Evolutionary conservation across 2,329 filamentous ascomycete genomes (phyloP), one percentile per base, ranked within the genome.

Genomic region (Salinomyces thailandicus): DNA sequence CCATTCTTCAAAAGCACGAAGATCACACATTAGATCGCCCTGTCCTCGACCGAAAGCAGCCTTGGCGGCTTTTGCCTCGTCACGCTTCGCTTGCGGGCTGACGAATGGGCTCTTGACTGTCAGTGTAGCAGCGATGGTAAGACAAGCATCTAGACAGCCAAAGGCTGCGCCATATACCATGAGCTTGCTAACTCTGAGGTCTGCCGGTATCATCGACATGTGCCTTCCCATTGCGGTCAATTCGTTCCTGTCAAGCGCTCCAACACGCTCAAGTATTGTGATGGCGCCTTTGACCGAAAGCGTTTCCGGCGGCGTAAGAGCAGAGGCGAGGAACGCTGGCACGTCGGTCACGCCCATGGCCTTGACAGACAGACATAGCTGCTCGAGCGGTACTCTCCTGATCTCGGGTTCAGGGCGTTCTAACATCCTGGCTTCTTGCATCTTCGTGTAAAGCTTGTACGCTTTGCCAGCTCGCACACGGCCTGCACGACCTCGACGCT

Each of bases 131-230:
- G 91, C 85, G 44, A 96, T 87, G 2, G 82, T 86, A 37, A 96
- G 72, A 47, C 81, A 86, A 35, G 89, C 78, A 51, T 94, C 85
- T 5, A 96, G 71, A 53, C 89, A 96, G 20, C 84, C 84, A 53
- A 98, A 96, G 39, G 93, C 86, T 12, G 85, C 81, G 5, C 91
- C 91, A 54, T 93, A 94, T 3, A 98, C 84, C 72, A 98, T 85
- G 20, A 98, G 71, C 61, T 98, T 98, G 31, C 84, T 85, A 57
- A 86, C 93, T 18, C 89, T 78, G 32, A 98, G 70, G 54, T 98
- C 91, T 0, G 89, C 85, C 2, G 91, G 91, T 34, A 98, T 86
- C 76, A 93, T 85, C 13, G 87, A 82, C n/a, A 98, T 69, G 62
- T 96, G 91, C 36, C 82, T 79, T 26, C 91, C 91, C 31, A 98